phyloP scores from a whole-genome alignment of 441 rosid genomes.

The Flueggea neowawraea region DNA sequence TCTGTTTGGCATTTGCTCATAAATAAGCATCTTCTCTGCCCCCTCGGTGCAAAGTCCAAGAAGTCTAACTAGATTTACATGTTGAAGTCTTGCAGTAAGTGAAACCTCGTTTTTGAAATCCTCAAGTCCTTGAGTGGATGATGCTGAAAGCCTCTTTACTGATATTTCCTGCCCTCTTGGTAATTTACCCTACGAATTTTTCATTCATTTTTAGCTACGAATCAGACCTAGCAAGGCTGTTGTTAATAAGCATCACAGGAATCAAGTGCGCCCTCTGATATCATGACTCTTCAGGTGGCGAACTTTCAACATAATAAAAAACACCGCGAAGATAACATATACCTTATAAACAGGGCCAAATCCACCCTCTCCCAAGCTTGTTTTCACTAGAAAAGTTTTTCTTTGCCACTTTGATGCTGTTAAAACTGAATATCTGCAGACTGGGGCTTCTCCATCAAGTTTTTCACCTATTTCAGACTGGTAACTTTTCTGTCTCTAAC shows the following conservation, averaged over 20 bases:
- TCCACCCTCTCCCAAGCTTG: slow-evolving; percentile 19
- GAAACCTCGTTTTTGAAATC: slow-evolving; percentile 50
- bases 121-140: slow-evolving; percentile 42
- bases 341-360: slow-evolving; percentile 27
- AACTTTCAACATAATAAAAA: too few relatives aligned
- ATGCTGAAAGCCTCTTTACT: slow-evolving; percentile 41
- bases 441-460: slow-evolving; percentile 17
- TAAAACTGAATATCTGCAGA: slow-evolving; percentile 30
- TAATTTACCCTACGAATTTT: slow-evolving; percentile 39
- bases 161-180: slow-evolving; percentile 43
- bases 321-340: too few relatives aligned
- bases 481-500: slow-evolving; percentile 1
- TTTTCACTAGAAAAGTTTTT: slow-evolving; percentile 9
- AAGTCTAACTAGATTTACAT: slow-evolving; percentile 42
- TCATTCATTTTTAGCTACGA: too few relatives aligned
- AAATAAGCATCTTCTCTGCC: slow-evolving; percentile 45
- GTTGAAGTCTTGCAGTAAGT: slow-evolving; percentile 45
- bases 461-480: too few relatives aligned
- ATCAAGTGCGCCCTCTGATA: too few relatives aligned
- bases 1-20: slow-evolving; percentile 42
- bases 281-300: too few relatives aligned
- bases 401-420: slow-evolving; percentile 19
- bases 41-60: slow-evolving; percentile 38
- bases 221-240: too few relatives aligned
- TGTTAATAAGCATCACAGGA: too few relatives aligned